Percentiles rank a stretch among this genome's conserved stretches.
phyloP scores from a whole-genome alignment of 768 basidiomycete species.

The Pleurotus citrinopileatus region DNA sequence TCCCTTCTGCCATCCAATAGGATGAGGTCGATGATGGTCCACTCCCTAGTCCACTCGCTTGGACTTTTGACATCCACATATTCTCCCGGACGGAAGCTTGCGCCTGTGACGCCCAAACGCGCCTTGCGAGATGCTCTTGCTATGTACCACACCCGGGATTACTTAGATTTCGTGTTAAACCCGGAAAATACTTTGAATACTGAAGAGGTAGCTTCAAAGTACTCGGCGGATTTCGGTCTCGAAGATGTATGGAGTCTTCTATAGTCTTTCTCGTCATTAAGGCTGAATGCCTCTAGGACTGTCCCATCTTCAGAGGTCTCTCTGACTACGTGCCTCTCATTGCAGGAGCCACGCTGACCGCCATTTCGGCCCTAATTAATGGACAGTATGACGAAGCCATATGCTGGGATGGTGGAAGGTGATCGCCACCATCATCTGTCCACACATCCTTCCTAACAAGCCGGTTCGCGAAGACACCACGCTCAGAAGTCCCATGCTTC shows the following conservation, averaged over 20 bases:
- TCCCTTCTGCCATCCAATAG: constrained; percentile 67
- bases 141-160: constrained; percentile 70
- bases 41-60: constrained; percentile 55
- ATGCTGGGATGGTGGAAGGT: constrained; percentile 92
- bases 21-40: constrained; percentile 63
- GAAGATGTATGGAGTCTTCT: constrained; percentile 46
- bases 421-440: constrained; percentile 9
- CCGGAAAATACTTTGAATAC: constrained; percentile 23
- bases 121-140: constrained; percentile 59
- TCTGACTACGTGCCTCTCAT: constrained; percentile 66
- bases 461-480: constrained; percentile 61
- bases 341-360: constrained; percentile 78
- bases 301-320: constrained; percentile 72
- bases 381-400: constrained; percentile 60
- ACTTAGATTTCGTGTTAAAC: constrained; percentile 57
- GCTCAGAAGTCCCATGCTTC: constrained; percentile 74
- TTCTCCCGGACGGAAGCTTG: constrained; percentile 27
- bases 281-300: constrained; percentile 58
- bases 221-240: constrained; percentile 48
- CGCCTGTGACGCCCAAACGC: constrained; percentile 47
- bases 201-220: constrained; percentile 5
- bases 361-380: constrained; percentile 55
- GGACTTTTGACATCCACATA: constrained; percentile 40
- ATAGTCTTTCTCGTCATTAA: constrained; percentile 28
- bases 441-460: not conserved